Conservation (phyloP, 139 green algal species). For the Coelastrella sp. region DNA sequence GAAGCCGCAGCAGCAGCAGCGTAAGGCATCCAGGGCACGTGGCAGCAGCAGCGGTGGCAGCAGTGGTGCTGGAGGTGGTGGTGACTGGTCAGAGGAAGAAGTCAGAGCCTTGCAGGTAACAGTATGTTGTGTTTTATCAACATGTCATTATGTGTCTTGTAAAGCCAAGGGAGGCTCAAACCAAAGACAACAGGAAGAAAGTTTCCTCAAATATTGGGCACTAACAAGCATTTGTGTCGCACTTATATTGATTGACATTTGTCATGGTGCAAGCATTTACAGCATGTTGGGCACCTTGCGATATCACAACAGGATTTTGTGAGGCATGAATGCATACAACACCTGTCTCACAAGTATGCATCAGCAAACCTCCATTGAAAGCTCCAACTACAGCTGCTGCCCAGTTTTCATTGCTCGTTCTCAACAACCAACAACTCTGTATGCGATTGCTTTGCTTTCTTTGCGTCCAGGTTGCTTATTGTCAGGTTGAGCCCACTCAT, state of each 20-base stretch:
- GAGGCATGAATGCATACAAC: too few species aligned
- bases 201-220: too few species aligned
- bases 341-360: too few species aligned
- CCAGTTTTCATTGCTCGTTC: not conserved
- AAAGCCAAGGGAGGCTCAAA: too few species aligned
- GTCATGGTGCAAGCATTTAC: too few species aligned
- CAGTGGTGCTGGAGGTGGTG: not conserved
- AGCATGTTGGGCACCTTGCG: too few species aligned
- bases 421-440: not conserved
- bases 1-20: not conserved
- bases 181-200: too few species aligned
- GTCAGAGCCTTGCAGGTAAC: slow-evolving; percentile 37
- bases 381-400: not conserved
- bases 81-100: not conserved
- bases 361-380: too few species aligned
- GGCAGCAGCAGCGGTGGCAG: slow-evolving; percentile 43
- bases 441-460: not conserved
- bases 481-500: slow-evolving; percentile 52
- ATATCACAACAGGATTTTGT: too few species aligned
- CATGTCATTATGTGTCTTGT: not conserved
- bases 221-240: too few species aligned
- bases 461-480: slow-evolving; percentile 35
- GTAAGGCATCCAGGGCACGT: not conserved
- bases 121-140: not conserved
- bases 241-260: too few species aligned